Base-by-base conservation (phyloP, 2,329 filamentous ascomycete genomes). In the Colletotrichum euphorbiae region DNA sequence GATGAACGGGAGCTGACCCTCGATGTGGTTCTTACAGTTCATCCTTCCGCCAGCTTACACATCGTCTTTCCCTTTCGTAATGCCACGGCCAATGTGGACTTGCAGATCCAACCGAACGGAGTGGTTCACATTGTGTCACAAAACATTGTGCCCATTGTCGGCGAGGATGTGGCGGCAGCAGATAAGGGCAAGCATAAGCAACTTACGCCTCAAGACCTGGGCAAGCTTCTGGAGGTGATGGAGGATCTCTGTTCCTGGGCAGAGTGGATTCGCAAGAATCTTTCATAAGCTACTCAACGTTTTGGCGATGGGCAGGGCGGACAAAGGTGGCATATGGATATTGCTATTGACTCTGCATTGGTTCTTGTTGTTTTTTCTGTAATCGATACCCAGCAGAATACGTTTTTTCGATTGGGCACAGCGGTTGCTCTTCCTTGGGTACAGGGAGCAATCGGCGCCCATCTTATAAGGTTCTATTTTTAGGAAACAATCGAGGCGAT, bases 51-150 rank as follows among this genome's bases (percentile, higher is more conserved):
- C 5, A 81, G 82, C 31, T 76, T 89, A 15, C 81, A 85, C 60
- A 78, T 89, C 6, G 81, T 84, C 8, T 89, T 89, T 70, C 86
- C 86, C 1, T 85, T 88, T 73, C 77, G 77, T 40, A 70, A 77
- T 15, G 77, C 75, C 38, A 86, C 83, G 2, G 85, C 84, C 5
- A 84, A 85, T 67, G 78, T 91, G 24, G 83, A 83, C 28, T 73
- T 92, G 12, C 87, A 88, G 72, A 84, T 92, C 17, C 81, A 85
- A 19, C 80, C 85, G 40, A 89, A 90, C 63, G 90, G 86, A 4
- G 80, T 85, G 13, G 82, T 92, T 4, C 80, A 85, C 17, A 80
- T 92, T 40, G 77, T 83, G 3, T 83, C 86, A 24, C 87, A 91
- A 72, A 90, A 91, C 70, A 74, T 88, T 4, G 73, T 87, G 50